These are phyloP conservation scores for Dissophora globulifera DNA, from an alignment of 192 early-diverging fungal species.

Conservation along the genomic window DNA sequence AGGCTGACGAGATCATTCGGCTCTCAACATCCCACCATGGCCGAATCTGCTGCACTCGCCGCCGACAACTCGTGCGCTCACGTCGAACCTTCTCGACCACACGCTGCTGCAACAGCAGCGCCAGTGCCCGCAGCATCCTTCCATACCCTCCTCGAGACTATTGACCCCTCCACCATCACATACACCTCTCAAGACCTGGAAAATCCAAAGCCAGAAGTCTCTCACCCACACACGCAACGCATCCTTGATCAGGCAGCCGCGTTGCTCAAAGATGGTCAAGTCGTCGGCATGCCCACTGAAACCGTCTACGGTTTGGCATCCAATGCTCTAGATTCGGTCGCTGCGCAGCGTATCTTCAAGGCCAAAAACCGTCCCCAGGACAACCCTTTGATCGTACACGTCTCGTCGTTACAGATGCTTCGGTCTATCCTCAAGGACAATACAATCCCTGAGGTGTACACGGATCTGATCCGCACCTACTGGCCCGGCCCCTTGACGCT, in stretches of 20 bases:
- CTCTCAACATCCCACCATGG: not conserved
- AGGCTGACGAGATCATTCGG: constrained; percentile 2
- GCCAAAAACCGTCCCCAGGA: constrained; percentile 94
- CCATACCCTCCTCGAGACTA: constrained; percentile 36
- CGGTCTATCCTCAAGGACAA: constrained; percentile 65
- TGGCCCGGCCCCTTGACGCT: constrained; percentile 98
- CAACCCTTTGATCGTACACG: constrained; percentile 98
- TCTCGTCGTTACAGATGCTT: constrained; percentile 92
- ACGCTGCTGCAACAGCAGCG: not conserved
- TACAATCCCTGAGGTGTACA: constrained; percentile 78
- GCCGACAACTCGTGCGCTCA: not conserved
- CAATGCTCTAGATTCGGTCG: constrained; percentile 76
- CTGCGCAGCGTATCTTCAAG: constrained; percentile 80
- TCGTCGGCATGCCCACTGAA: constrained; percentile 95
- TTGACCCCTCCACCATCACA: constrained; percentile 45
- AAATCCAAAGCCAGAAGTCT: constrained; percentile 38
- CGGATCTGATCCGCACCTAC: constrained; percentile 66
- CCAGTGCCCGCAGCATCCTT: constrained; percentile 3
- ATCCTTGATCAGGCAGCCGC: constrained; percentile 60
- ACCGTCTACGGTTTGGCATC: constrained; percentile 98
- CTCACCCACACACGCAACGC: constrained; percentile 25
- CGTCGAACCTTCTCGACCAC: not conserved
- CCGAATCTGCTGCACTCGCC: constrained; percentile 1
- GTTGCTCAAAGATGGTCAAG: constrained; percentile 66
- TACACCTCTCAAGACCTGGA: constrained; percentile 41